Evolutionary conservation across 768 basidiomycete genomes (phyloP), one percentile per base, ranked within the genome.

Genomic region (Suillus variegatus): DNA sequence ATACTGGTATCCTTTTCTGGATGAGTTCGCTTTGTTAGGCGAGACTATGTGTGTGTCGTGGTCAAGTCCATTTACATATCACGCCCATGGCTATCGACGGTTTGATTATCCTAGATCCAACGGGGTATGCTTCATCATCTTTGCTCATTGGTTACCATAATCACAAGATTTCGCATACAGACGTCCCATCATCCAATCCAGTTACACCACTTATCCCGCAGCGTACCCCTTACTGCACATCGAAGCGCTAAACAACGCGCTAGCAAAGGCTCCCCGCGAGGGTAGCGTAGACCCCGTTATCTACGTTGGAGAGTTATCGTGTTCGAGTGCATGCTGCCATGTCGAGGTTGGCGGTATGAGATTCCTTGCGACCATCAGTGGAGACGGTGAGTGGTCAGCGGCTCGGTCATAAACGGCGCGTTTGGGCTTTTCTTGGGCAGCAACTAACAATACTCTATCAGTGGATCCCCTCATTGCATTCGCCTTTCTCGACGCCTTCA

Each of bases 381-480:
- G 88, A 32, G 92, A 96, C 75, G 85, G 95, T 95, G 73, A 74
- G 91, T 82, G n/a, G 56, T 40, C 43, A 20, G 36, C 28, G 5
- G 20, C 40, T 2, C 49, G n/a, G 43, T 40, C 46, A 6, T n/a
- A 46, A 40, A 61, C 14, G 9, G 28, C 22, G 40, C 35, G 43
- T 14, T 51, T 18, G 16, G 25, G 6, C 22, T 57, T 9, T 28
- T 58, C 44, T 36, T 20, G 28, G 12, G 36, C 38, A 46, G 3
- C 25, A 35, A 43, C 55, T 55, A 22, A 40, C 25, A 4, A n/a
- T 20, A 55, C 6, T 32, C 28, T 61, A 22, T 43, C 69, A 97
- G 95, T 89, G 73, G 95, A 97, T 73, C 95, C 96, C 1, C 77
- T 95, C 43, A 89, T 94, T 65, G 95, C 91, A 10, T 95, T 98